Evolutionary conservation across 2,329 filamentous ascomycete species (phyloP), one percentile per base, ranked within the genome.

Genomic region (Ceratocystiopsis minuta): DNA sequence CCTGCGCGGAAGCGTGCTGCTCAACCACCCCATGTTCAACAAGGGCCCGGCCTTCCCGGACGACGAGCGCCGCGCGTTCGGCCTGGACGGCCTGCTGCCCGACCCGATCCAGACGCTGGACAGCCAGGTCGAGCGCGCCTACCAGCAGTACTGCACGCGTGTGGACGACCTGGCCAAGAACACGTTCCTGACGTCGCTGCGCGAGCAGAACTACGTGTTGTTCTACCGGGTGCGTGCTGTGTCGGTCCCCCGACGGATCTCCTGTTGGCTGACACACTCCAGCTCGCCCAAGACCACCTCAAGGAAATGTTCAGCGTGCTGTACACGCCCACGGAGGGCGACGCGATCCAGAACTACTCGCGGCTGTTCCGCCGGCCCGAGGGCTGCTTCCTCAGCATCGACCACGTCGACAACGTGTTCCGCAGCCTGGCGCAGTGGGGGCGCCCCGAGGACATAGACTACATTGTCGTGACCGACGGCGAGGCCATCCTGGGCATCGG

Each of bases 281-380:
- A 84, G 71, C 67, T 92, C 11, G 66, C 90, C 9, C 70, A 82
- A 54, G 74, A 81, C 5, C 78, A 93, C 51, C 60, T 93, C 16
- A 77, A 81, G 48, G 84, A 93, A 54, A 90, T 93, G 81, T 87
- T 92, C 53, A 75, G 78, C 35, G 65, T 93, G n/a, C 82, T 93
- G 24, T 94, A 93, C 54, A 93, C 86, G 0, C 86, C 86, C 0
- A 93, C 86, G 0, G 85, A 93, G 59, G 84, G 82, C 10, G 83
- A 92, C 35, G 86, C 86, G 0, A 93, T 93, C 40, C 74, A 83
- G 49, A 81, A 87, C 48, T 93, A 83, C 54, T 90, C 83, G 0
- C 63, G 77, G 0, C 57, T 90, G 0, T 93, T 93, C 53, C 65
- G 86, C 12, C 66, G 72, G 16, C 82, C 85, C 0, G 80, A 88